A percentile compares a stretch with the other conserved stretches of the same genome.
Evolutionary conservation across 805 yeast genomes (phyloP).

Genomic region (Yamadazyma nakazawae): DNA sequence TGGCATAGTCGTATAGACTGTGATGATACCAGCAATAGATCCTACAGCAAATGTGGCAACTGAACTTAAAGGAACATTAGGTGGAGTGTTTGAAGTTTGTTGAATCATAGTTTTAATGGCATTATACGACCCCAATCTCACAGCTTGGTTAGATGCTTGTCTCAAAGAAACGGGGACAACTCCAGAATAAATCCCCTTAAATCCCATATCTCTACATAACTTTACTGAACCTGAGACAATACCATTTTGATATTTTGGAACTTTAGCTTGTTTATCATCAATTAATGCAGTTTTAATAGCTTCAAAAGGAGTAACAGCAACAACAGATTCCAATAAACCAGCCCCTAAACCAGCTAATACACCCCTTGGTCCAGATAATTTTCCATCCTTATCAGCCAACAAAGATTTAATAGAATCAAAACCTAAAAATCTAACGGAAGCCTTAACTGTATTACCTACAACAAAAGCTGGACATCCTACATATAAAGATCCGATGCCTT

Average conservation of each 20-base stretch:
- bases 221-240: constrained; percentile 58
- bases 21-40: constrained; percentile 82
- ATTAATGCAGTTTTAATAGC: constrained; percentile 94
- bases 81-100: constrained; percentile 60
- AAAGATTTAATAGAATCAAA: constrained; percentile 81
- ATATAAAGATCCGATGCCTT: constrained; percentile 77
- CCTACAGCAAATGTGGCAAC: constrained; percentile 85
- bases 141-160: constrained; percentile 95
- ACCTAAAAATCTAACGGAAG: constrained; percentile 91
- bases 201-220: constrained; percentile 72
- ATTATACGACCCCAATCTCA: constrained; percentile 89
- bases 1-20: constrained; percentile 93
- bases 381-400: constrained; percentile 79
- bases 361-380: constrained; percentile 85
- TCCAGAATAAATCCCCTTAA: constrained; percentile 84
- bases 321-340: constrained; percentile 83
- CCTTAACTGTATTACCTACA: constrained; percentile 93
- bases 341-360: constrained; percentile 98
- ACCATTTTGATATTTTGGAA: constrained; percentile 74
- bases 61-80: constrained; percentile 72
- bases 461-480: constrained; percentile 97
- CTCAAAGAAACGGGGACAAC: constrained; percentile 89
- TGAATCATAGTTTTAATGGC: constrained; percentile 79
- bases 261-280: constrained; percentile 78
- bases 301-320: constrained; percentile 96